Evolutionary conservation across 805 yeast genomes (phyloP).

Genomic region (Saccharomycopsis guyanensis): DNA sequence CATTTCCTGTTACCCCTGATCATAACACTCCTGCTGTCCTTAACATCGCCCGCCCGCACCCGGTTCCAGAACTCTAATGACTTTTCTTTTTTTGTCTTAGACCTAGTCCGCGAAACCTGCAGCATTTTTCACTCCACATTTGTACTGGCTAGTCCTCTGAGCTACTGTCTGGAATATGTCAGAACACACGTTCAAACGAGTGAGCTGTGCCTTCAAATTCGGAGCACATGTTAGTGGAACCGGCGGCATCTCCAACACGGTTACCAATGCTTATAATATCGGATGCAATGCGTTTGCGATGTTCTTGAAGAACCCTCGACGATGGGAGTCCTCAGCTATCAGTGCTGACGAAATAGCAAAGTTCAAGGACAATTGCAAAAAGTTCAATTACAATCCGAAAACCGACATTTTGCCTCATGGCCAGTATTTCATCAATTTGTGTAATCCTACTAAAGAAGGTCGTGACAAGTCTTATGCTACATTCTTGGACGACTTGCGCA

Average conservation of each 20-base stretch:
- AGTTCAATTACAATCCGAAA: slow-evolving; percentile 59
- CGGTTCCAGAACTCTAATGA: too few species aligned
- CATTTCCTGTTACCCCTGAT: too few species aligned
- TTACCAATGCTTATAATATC: slow-evolving; percentile 46
- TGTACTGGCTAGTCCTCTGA: too few species aligned
- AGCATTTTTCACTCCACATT: too few species aligned
- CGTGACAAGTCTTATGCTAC: slow-evolving; percentile 67
- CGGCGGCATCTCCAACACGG: slow-evolving; percentile 72
- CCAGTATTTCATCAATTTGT: slow-evolving; percentile 85
- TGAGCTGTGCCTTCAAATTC: slow-evolving; percentile 34
- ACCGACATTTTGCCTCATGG: slow-evolving; percentile 92
- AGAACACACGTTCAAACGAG: background rate
- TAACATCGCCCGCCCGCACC: too few species aligned
- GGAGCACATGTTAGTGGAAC: slow-evolving; percentile 88
- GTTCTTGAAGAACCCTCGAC: slow-evolving; percentile 81
- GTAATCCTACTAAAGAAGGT: slow-evolving; percentile 80
- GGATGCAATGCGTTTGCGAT: slow-evolving; percentile 83
- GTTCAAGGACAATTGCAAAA: slow-evolving; percentile 56
- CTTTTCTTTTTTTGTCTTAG: too few species aligned
- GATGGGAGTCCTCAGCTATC: slow-evolving; percentile 82
- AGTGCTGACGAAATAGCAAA: slow-evolving; percentile 56
- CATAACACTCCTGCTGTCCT: too few species aligned
- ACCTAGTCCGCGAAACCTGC: too few species aligned
- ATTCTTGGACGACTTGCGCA: slow-evolving; percentile 73
- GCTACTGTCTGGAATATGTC: too few species aligned